Evolutionary conservation across 2,329 filamentous ascomycete genomes (phyloP), one percentile per base, ranked within the genome.

Genomic region (Chaetomium sp.): DNA sequence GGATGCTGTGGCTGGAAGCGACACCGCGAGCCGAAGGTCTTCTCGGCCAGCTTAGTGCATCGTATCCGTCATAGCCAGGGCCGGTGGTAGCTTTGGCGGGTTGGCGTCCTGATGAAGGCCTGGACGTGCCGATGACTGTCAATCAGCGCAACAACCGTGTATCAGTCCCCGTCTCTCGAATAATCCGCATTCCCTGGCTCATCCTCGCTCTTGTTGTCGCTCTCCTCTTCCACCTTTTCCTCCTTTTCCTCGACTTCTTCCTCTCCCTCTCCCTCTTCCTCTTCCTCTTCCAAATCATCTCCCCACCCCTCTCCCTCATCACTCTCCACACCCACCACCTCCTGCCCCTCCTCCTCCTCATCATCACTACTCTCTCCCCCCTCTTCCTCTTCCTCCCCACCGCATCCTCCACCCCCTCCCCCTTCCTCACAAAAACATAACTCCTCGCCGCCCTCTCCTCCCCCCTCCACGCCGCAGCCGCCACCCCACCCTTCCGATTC

Each of bases 381-480:
- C 33, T 67, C 68, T n/a, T 72, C 75, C 3, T 78, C 75, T 70
- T 76, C 57, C 75, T 76, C 75, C 25, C 47, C 55, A 35, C 51
- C 67, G 67, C 68, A 16, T 70, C 70, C 25, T 69, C 70, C 47
- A 65, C 67, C 31, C 60, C 78, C 53, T 86, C 85, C 2, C 81
- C 85, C 74, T 85, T 87, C 67, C 82, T 80, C 64, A 86, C 81
- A 72, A 90, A 89, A 5, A 89, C 80, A 71, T 83, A 89, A 72
- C 84, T 89, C 72, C 87, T 79, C 27, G 85, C 80, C 0, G 76
- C 72, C 74, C 83, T 77, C 49, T 84, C 80, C 70, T 84, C 83
- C 7, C 82, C 83, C 71, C 78, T 83, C 83, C 82, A 85, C 3
- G 77, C 77, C 19, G 77, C 75, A 64, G 80, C 78, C 2, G 74